Base-by-base conservation (phyloP, 2,329 filamentous ascomycete genomes). In the Neoscytalidium dimidiatum region DNA sequence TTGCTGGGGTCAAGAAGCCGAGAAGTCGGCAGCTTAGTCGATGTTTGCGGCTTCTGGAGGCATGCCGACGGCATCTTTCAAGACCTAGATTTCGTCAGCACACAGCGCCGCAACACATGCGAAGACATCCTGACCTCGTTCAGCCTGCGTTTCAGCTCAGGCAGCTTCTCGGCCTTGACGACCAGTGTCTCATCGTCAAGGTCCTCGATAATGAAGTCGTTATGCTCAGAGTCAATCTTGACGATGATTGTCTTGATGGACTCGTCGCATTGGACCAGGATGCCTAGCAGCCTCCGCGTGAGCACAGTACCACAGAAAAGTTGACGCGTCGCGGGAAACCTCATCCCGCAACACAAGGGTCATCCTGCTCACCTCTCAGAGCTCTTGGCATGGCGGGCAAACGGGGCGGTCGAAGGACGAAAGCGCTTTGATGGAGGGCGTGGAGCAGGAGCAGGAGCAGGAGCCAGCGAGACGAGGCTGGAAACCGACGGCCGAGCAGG, bases 191-290 rank as follows among this genome's bases (percentile, higher is more conserved):
- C 86, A 66, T 94, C 91, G 77, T 94, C 91, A 1, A 94, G 84
- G 68, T 93, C 90, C 71, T 93, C 90, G 67, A 93, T 90, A 73
- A 94, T 91, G 75, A 88, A 92, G 68, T 89, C 87, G 77, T 93
- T 88, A 65, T 46, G 38, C 65, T 86, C 82, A 71, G 82, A 85
- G 77, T 94, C 89, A 70, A 94, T 91, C 72, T 88, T 90, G 70
- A 91, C 83, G 72, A 94, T 90, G 81, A 94, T 92, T 68, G 91
- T 90, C 79, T 93, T 94, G 84, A 94, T 93, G 49, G 90, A 92
- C n/a, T 91, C 89, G 75, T 94, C 91, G 78, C 90, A 92, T 77
- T 92, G 87, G 77, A 94, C 88, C 68, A 94, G 84, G 29, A 92
- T 88, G 67, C 91, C 91, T 84, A 67, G 1, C 31, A 6, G 14